Evolutionary conservation across 352 stramenopile genomes (phyloP).

Genomic region (Pythium sukuiense): DNA sequence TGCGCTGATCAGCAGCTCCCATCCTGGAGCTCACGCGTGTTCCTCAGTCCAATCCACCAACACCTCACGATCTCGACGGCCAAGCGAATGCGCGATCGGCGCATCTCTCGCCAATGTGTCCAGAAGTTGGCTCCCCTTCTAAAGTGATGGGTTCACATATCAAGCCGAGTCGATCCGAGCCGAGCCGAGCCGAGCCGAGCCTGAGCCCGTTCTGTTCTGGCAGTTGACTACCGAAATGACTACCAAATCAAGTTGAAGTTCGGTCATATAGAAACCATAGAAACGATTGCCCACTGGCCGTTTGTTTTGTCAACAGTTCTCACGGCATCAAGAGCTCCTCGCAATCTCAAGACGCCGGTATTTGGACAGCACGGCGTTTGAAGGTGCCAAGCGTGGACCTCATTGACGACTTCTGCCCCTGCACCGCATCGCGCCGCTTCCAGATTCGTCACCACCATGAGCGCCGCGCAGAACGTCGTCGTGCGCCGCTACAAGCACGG

Average conservation of each 20-base stretch:
- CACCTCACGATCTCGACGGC: neutral
- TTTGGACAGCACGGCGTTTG: neutral
- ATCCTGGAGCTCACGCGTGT: neutral
- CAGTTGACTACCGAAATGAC: conserved; percentile 3
- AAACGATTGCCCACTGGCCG: conserved; percentile 2
- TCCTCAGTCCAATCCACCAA: neutral
- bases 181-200: neutral
- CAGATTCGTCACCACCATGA: neutral
- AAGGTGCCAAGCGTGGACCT: neutral
- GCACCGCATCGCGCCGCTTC: neutral
- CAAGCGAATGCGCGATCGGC: conserved; percentile 16
- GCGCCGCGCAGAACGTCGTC: conserved; percentile 21
- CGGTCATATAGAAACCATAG: conserved; percentile 13
- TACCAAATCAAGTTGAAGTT: conserved; percentile 25
- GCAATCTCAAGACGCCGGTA: neutral
- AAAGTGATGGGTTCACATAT: conserved; percentile 6
- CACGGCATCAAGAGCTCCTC: neutral
- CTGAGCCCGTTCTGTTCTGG: neutral
- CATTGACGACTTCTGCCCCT: neutral
- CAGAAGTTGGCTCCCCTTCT: conserved; percentile 21
- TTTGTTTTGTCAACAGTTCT: conserved; percentile 30
- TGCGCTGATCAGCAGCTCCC: neutral
- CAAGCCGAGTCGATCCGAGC: neutral
- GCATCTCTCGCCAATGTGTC: conserved; percentile 7
- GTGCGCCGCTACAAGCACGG: conserved; percentile 51